Evolutionary conservation across 352 stramenopile species (phyloP), one percentile per base, ranked within the genome.

Genomic region (Phytophthora colocasiae): DNA sequence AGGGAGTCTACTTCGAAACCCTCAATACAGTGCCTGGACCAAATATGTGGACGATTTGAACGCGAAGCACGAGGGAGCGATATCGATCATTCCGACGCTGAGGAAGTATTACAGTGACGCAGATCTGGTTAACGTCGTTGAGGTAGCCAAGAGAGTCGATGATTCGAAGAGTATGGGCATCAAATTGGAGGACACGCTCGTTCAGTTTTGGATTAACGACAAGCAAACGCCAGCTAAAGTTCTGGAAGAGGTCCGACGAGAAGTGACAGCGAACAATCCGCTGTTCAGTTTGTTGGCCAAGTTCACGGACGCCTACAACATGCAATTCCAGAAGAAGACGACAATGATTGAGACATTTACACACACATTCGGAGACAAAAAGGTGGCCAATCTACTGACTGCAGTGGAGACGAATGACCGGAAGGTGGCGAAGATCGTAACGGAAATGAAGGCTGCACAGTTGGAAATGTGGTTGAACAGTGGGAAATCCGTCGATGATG

Each of bases 21-120:
- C 39, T 4, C 4, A 15, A 1, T 22, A 43, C 3, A 34, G 12
- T 15, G 15, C 31, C 4, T 55, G 31, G 47, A 10, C 14, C 29
- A 43, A 41, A 32, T 44, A 55, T 12, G 31, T 55, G 15, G 47
- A 36, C 32, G 11, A 56, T 56, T 56, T 39, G 17, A 31, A 47
- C 34, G 22, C 24, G 14, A 58, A 47, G 8, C 24, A 58, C 12
- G 50, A 38, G 22, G 3, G 46, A 9, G 6, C 8, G 17, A n/a
- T 29, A 10, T 39, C 24, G 11, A 52, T 39, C 26, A 11, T 39
- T 19, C 29, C 47, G 47, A 15, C 29, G 4, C 29, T 54, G 6
- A 54, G 4, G 8, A 29, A 26, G 6, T 31, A 31, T n/a, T 31
- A 43, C 31, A 9, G 9, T 17, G 47, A 43, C n/a, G 29, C 19